Evolutionary conservation across 257 asterid species (phyloP), one percentile per base, ranked within the genome.

Genomic region (Apocynum venetum): DNA sequence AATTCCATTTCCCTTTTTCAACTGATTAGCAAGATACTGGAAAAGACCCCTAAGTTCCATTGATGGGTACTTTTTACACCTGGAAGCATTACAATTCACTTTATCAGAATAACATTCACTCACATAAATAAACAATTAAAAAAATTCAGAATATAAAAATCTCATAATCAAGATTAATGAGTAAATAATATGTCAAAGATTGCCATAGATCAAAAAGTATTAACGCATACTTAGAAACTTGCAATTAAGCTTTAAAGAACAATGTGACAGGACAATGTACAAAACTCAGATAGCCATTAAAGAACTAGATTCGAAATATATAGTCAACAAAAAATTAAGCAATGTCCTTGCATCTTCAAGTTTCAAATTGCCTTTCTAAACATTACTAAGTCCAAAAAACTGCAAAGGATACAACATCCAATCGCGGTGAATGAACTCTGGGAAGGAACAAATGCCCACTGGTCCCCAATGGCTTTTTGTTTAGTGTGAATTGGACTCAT

Each of bases 41-140:
- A 96, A 96, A 78, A 96, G 98, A 63, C 99, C 99, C 85, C 98
- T 85, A 80, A 96, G 96, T 85, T 96, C 99, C 99, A 96, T 93
- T 14, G 99, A 96, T 52, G 99, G 99, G 71, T 96, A 96, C 82
- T 96, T 96, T 88, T 96, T 96, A 87, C 99, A 96, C 92, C 99
- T 96, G 79, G 72, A 81, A 76, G 81, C 71, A 83, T 35, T 49
- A 25, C 73, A 81, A 73, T 41, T 14, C 52, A 76, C 53, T 79
- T 67, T 4, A 71, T 67, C 36, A 59, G 48, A 40, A 76, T 40
- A 35, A 2, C 55, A 49, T 38, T 65, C 71, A 40, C 49, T 14
- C n/a, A 3, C 47, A 52, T 51, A 36, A 48, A 63, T 6, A 61
- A 19, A 66, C 19, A 19, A 66, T 53, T 4, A 66, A 59, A 43